Conservation (phyloP, 2,329 filamentous ascomycete species). For the Xenoacremonium recifei region DNA sequence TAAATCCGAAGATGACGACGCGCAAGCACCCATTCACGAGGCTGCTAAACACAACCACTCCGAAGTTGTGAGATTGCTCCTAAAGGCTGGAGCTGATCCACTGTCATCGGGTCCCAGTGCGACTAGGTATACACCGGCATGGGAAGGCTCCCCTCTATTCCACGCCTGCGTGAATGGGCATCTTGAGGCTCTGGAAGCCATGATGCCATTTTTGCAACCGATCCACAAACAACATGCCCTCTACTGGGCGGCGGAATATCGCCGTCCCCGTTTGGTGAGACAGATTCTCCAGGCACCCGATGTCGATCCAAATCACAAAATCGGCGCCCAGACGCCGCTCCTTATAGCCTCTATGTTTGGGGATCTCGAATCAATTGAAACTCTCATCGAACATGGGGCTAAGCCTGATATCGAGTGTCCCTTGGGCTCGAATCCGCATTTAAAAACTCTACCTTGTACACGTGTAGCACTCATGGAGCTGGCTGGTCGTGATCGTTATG, state of each 20-base stretch:
- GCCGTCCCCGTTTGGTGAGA: background rate
- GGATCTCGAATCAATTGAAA: conserved; percentile 1
- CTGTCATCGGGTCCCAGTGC: too few species aligned
- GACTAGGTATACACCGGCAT: too few species aligned
- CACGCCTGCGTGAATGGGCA: conserved; percentile 3
- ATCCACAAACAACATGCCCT: background rate
- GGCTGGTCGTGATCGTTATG: background rate
- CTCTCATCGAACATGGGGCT: conserved; percentile 1
- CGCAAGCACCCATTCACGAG: background rate
- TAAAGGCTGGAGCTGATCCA: conserved; percentile 1
- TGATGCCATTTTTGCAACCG: background rate
- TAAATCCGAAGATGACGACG: background rate
- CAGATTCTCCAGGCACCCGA: conserved; percentile 3
- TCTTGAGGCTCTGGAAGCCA: background rate
- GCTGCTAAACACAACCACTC: background rate
- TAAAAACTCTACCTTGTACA: too few species aligned
- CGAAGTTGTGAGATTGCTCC: background rate
- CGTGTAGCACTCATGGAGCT: background rate
- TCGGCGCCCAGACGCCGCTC: background rate
- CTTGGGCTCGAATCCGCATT: too few species aligned
- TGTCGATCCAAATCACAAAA: background rate
- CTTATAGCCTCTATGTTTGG: background rate
- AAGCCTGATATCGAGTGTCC: background rate
- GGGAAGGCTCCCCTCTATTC: background rate
- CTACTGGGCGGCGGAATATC: background rate